Base-by-base conservation (phyloP, 225 moss, liverwort and hornwort species). In the Straminergon stramineum region DNA sequence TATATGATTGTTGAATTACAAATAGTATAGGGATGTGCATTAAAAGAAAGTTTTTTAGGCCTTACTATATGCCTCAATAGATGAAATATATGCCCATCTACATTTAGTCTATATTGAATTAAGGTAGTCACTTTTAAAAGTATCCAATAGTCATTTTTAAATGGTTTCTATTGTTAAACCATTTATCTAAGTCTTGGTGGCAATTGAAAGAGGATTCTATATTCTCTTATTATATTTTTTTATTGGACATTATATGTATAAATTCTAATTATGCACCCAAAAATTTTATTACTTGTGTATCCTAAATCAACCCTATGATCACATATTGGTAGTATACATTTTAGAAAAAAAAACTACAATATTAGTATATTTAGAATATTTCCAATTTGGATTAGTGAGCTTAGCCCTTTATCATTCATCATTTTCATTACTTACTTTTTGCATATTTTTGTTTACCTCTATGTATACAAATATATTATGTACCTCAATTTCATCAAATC, bases 391-490 rank as follows among this genome's bases (percentile, higher is more conserved):
- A 5, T 34, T 32, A 34, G 34, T 14, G 14, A 35, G 4, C 7
- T 35, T 35, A 55, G 37, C 0, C 15, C 5, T 53, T 35, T 16
- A 24, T 6, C 0, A 1, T 10, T 13, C 3, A 56, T 78, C 10
- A n/a, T 37, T 11, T 57, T 17, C 0, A 0, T 53, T 14, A 3
- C 1, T 9, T 31, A 48, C 13, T 21, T 10, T 37, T 57, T 37
- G 2, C 4, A 57, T 24, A 15, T n/a, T n/a, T 57, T 79, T n/a
- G 7, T 2, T 56, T n/a, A 15, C n/a, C 0, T 56, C 15, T 79
- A 26, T 56, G 15, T 9, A 23, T 37, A 55, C 35, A 79, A 79
- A 55, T 56, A 24, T 16, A 4, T 24, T 37, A 16, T 79, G 10
- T 26, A 57, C 11, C 2, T 16, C 17, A 78, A 15, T 78, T 53